Percentiles rank a stretch among this genome's conserved stretches.
Conservation (phyloP, 495 filamentous ascomycete species). For the Aspergillus olivimuriae region DNA sequence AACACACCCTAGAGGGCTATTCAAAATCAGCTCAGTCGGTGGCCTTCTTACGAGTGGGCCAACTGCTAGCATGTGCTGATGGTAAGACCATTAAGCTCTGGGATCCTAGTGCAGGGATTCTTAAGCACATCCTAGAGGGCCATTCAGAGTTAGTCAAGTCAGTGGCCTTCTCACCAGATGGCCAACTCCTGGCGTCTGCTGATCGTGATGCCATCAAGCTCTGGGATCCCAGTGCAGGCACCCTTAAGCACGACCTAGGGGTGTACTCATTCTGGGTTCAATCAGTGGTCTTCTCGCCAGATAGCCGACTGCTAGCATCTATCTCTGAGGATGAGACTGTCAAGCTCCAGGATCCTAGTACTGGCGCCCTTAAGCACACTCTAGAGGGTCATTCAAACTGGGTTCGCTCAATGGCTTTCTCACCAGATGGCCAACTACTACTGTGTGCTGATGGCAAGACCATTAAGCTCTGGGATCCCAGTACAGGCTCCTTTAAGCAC, state of each 20-base stretch:
- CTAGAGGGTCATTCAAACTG: slow-evolving; percentile 2
- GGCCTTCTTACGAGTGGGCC: background rate
- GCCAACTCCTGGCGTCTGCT: too few relatives aligned
- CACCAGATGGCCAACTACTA: background rate
- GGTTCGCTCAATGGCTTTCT: background rate
- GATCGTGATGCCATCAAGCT: too few relatives aligned
- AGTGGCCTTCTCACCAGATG: too few relatives aligned
- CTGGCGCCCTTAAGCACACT: slow-evolving; percentile 3
- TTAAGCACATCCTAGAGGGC: slow-evolving; percentile 9
- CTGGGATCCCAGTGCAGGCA: too few relatives aligned
- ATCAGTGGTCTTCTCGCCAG: background rate
- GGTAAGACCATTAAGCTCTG: slow-evolving; percentile 30
- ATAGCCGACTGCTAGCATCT: slow-evolving; percentile 8
- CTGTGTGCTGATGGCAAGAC: slow-evolving; percentile 11
- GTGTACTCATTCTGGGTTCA: background rate
- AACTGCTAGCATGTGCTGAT: background rate
- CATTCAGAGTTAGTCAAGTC: too few relatives aligned
- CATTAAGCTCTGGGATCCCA: slow-evolving; percentile 31
- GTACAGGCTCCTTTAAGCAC: slow-evolving; percentile 6
- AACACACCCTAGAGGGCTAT: slow-evolving; percentile 14
- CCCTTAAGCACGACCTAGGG: too few relatives aligned
- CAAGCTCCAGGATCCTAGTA: slow-evolving; percentile 16
- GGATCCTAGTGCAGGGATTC: slow-evolving; percentile 15
- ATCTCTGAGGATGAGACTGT: slow-evolving; percentile 16
- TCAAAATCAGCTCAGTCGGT: slow-evolving; percentile 1